phyloP scores from a whole-genome alignment of 139 green algal species.

The Medakamo hakoo region DNA sequence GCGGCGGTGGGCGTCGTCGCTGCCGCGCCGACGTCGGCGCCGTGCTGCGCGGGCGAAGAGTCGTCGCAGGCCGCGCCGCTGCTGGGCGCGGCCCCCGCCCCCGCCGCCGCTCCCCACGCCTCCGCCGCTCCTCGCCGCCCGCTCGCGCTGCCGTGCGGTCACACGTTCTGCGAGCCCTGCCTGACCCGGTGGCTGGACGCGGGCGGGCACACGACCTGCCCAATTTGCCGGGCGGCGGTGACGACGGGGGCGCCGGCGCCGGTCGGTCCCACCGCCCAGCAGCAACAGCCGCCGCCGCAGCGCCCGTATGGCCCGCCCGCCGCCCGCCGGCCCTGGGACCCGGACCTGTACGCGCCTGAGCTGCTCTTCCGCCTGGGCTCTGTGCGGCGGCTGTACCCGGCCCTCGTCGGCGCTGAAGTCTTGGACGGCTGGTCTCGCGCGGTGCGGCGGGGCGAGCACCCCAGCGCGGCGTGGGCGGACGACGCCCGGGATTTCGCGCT shows the following conservation, averaged over 20 bases:
- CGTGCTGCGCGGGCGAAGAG: too few species aligned
- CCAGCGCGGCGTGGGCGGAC: neutral
- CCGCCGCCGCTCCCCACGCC: too few species aligned
- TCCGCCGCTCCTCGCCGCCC: slow-evolving; percentile 1
- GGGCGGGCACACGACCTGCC: slow-evolving; percentile 27
- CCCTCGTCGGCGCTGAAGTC: neutral
- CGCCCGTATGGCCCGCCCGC: neutral
- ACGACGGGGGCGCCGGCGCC: slow-evolving; percentile 4
- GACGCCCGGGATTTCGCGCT: neutral
- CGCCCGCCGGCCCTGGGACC: neutral
- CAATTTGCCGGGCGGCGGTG: slow-evolving; percentile 27
- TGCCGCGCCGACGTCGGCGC: too few species aligned
- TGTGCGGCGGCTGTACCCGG: neutral
- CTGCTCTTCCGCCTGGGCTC: slow-evolving; percentile 8
- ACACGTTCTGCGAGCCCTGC: slow-evolving; percentile 48
- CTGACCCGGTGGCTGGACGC: slow-evolving; percentile 31
- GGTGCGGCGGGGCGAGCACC: neutral
- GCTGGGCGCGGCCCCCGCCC: too few species aligned
- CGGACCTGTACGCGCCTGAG: slow-evolving; percentile 8
- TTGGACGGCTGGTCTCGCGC: neutral
- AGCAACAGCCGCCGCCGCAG: neutral
- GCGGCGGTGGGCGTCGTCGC: too few species aligned
- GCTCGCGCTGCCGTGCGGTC: slow-evolving; percentile 31
- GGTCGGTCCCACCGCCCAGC: neutral
- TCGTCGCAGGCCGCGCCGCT: too few species aligned